Conservation (phyloP, 2,329 filamentous ascomycete species). For the Cadophora malorum region DNA sequence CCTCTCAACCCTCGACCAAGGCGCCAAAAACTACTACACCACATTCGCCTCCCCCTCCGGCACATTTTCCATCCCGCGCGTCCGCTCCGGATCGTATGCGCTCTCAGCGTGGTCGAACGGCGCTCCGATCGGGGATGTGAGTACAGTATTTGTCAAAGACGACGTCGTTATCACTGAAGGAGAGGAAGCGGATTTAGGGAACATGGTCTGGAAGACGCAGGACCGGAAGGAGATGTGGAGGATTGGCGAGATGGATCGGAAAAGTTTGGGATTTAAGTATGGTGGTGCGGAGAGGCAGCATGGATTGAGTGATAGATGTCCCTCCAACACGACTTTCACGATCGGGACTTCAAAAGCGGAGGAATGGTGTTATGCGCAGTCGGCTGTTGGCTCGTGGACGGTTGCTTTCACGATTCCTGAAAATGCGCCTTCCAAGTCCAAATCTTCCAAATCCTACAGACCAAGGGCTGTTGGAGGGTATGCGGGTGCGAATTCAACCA, state of each 20-base stretch:
- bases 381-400: neutral
- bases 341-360: constrained; percentile 42
- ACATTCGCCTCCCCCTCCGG: constrained; percentile 52
- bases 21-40: constrained; percentile 57
- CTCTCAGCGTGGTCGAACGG: neutral
- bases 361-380: constrained; percentile 1
- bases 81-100: constrained; percentile 53
- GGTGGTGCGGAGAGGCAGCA: constrained; percentile 54
- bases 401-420: neutral
- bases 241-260: constrained; percentile 56
- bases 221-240: constrained; percentile 53
- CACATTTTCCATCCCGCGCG: constrained; percentile 51
- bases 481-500: neutral
- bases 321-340: constrained; percentile 53
- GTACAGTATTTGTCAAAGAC: neutral
- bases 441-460: neutral
- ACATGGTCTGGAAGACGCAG: constrained; percentile 25
- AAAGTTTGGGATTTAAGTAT: constrained; percentile 51
- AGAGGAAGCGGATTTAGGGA: neutral
- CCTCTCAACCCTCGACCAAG: constrained; percentile 55
- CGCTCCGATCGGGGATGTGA: neutral
- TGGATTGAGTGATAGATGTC: constrained; percentile 52
- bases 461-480: neutral
- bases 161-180: neutral
- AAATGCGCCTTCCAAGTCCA: neutral